Base-by-base conservation (phyloP, 2,329 filamentous ascomycete species). In the Penicillium italicum region DNA sequence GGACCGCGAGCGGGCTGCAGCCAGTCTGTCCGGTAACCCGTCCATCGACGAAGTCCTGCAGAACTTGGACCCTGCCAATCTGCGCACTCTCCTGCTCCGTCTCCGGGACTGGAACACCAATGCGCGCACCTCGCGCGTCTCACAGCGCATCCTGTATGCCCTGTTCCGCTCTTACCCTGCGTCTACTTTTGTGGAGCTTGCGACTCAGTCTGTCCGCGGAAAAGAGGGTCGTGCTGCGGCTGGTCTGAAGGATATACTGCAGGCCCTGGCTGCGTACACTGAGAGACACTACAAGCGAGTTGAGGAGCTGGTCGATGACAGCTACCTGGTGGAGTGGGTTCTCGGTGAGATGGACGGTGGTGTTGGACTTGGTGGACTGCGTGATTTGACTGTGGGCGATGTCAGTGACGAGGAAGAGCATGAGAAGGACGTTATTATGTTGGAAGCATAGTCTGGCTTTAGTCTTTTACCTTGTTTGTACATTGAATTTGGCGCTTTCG, bases 41-140 rank as follows among this genome's bases (percentile, higher is more conserved):
- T 75, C 76, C 40, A 93, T 97, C 9, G 94, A 97, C 65, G 83
- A 91, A 49, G 92, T 96, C 0, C 79, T 99, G 1, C 84, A 81
- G n/a, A 83, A 78, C 12, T 80, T 99, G 6, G 88, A 87, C 5
- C 87, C 94, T 64, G 88, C 93, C 64, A 93, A 97, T 71, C 82
- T 99, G 14, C 95, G 90, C 74, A 80, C 85, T 7, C 82, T 99
- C 14, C 82, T 99, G 0, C 79, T 93, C 36, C 82, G 94, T 56
- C 76, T 97, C 42, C 83, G 95, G 43, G 94, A 99, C 75, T 99
- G 94, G 94, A 99, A 99, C 71, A 96, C 94, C 5, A 97, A 97
- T 66, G 91, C 91, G 0, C 83, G 90, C 58, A 96, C 91, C 4
- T 87, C 91, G 0, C 83, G 86, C 5, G 85, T 97, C 1, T 89